Percentiles rank a stretch among this genome's conserved stretches.
These are phyloP conservation scores for Aspergillus sp. DNA, from an alignment of 2,329 filamentous ascomycete species.

Conservation along the genomic window DNA sequence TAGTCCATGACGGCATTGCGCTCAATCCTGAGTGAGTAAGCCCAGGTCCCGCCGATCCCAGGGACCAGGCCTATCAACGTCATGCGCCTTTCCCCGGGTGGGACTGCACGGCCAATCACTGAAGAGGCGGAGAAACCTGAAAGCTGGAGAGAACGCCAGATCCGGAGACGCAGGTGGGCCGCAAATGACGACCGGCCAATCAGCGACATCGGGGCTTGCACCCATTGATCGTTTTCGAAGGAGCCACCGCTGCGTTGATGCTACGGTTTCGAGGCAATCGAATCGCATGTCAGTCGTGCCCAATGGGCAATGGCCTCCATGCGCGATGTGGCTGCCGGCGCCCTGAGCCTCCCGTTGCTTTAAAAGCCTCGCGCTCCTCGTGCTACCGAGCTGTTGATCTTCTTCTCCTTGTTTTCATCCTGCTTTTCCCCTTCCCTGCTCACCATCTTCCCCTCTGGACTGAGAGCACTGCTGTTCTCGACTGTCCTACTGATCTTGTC, in stretches of 20 bases:
- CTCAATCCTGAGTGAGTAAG: neutral
- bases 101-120: neutral
- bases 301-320: neutral
- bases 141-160: conserved; percentile 13
- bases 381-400: conserved; percentile 15
- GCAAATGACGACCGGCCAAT: neutral
- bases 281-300: no score
- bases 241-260: neutral
- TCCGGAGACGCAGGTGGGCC: conserved; percentile 15
- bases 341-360: conserved; percentile 9
- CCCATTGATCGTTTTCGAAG: neutral
- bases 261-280: neutral
- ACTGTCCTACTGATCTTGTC: neutral
- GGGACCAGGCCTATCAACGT: neutral
- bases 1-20: conserved; percentile 19
- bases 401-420: conserved; percentile 1
- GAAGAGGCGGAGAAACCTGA: conserved; percentile 2
- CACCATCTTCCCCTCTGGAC: neutral
- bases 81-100: neutral
- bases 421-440: neutral
- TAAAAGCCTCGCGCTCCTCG: conserved; percentile 15
- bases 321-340: no score
- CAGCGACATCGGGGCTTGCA: neutral
- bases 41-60: conserved; percentile 4
- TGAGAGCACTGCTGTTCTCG: neutral